Conservation (phyloP, 2,329 filamentous ascomycete genomes). For the Claviceps sp. region DNA sequence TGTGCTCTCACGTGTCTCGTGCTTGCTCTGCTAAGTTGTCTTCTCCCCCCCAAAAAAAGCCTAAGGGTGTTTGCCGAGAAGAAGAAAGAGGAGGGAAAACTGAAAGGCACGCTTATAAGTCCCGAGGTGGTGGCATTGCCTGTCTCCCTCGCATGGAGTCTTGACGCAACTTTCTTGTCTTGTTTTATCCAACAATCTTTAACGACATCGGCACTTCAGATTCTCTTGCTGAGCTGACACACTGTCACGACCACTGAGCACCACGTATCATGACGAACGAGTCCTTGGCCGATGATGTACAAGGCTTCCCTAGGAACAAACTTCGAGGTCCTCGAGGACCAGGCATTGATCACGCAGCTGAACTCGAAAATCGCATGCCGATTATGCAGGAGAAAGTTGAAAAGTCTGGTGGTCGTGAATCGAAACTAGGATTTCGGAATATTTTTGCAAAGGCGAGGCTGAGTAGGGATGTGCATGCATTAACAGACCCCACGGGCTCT, state of each 20-base stretch:
- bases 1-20: neutral
- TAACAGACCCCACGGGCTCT: slow-evolving; percentile 16
- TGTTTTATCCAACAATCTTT: neutral
- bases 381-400: slow-evolving; percentile 26
- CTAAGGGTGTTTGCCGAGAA: neutral
- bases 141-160: neutral
- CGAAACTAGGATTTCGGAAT: slow-evolving; percentile 35
- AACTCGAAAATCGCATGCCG: slow-evolving; percentile 5
- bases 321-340: slow-evolving; percentile 17
- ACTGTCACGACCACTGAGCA: neutral
- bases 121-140: neutral
- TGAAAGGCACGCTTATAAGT: neutral
- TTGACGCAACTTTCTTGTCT: neutral
- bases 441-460: slow-evolving; percentile 36
- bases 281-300: slow-evolving; percentile 1
- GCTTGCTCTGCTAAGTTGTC: neutral
- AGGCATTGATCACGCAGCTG: slow-evolving; percentile 3
- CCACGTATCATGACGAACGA: slow-evolving; percentile 3
- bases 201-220: neutral
- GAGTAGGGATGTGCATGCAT: slow-evolving; percentile 20
- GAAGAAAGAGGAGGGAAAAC: neutral
- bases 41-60: too few relatives aligned
- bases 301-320: slow-evolving; percentile 1
- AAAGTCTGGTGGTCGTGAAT: slow-evolving; percentile 31
- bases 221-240: neutral